Evolutionary conservation across 805 yeast genomes (phyloP), one percentile per base, ranked within the genome.

Genomic region (Saccharomycopsis vini): DNA sequence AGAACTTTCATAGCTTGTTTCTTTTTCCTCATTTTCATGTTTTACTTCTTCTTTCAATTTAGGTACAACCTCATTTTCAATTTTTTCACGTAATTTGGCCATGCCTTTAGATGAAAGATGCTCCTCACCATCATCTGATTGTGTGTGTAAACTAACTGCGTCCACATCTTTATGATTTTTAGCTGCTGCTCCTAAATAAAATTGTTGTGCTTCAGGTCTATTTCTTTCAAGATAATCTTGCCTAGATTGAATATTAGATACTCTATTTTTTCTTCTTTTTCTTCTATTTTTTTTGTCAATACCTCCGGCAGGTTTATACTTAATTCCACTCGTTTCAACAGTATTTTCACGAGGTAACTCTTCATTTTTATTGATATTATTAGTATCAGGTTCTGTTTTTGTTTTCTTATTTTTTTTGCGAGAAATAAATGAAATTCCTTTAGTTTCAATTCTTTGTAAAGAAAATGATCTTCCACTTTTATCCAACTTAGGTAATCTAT

Each of bases 401-500:
- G 31, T 35, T 7, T 15, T 16, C 31, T 37, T 51, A 52, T 40
- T 45, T 43, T 21, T 43, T 42, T 45, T 39, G 48, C 50, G 46
- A 47, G 49, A 29, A 36, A 51, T 40, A 31, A 50, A 45, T 43
- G 42, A 50, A 9, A 71, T 66, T 16, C 71, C 73, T 50, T 64
- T 64, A 0, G 95, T 85, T 56, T 87, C 96, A 36, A 87, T 74
- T 55, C 95, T 73, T 47, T 82, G 89, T 49, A 89, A 71, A 2
- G 95, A 86, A 53, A 84, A 78, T 1, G 92, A 77, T 23, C 89
- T 73, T 5, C 88, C 83, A 12, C 69, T 65, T 43, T 73, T 75
- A 42, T 82, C 92, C 59, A 86, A 66, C 35, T 81, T 75, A 26
- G 95, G 96, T 53, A 90, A 71, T 61, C 96, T 78, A 43, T 79